Evolutionary conservation across 202 grass and related monocot species (phyloP), one percentile per base, ranked within the genome.

Genomic region (Musa balbisiana): DNA sequence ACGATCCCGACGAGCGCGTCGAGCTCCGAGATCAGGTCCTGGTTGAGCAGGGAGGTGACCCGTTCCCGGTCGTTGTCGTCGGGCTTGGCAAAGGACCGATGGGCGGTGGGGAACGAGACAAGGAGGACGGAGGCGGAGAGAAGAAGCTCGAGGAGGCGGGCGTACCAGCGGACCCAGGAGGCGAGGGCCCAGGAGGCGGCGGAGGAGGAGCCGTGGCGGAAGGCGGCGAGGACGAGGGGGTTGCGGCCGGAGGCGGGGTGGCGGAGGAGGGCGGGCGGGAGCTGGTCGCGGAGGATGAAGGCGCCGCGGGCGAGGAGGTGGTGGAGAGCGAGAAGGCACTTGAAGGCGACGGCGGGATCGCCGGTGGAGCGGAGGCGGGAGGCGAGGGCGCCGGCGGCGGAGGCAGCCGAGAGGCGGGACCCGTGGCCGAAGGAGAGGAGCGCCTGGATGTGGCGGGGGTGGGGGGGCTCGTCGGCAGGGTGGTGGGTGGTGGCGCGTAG

Each of bases 251-350:
- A 97, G 12, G 84, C 51, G 0, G 90, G 88, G 76, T 91, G 90
- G 11, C 90, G 86, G 62, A 68, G 54, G 55, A 93, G 89, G 19
- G 81, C 73, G 1, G 82, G 78, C 4, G 87, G 65, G 75, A 97
- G 71, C 86, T 97, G 93, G 80, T 97, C 93, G 67, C 87, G 90
- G 58, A 97, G 85, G 81, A 93, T 97, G 88, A 97, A 97, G 11
- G 88, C 72, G 27, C 90, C 90, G 9, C 75, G 79, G 52, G 73
- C 64, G 65, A 97, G 84, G 65, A 97, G 90, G 43, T 84, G 20
- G 60, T 89, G 53, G 73, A 97, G 80, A 50, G 76, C 53, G 8
- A 97, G 79, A 56, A 97, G 93, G 55, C 82, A 91, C 83, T 97
- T 97, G 78, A 97, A 78, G 0, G 90, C 90, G 29, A 93, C 93